Evolutionary conservation across 2,329 filamentous ascomycete genomes (phyloP).

Genomic region (Colletotrichum navitas): DNA sequence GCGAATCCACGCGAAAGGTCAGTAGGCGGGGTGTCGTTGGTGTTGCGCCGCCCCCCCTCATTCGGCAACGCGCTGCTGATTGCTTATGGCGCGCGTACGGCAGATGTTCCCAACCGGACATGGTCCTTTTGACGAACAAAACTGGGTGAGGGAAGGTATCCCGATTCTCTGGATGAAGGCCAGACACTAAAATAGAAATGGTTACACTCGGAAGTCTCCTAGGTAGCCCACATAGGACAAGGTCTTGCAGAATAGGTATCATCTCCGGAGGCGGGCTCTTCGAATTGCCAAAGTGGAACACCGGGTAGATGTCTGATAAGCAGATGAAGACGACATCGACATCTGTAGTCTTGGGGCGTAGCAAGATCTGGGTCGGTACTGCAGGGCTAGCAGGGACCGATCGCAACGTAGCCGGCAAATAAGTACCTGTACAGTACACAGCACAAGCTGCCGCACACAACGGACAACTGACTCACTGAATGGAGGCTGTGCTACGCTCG

Average conservation of each 20-base stretch:
- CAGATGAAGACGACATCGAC: slow-evolving; percentile 18
- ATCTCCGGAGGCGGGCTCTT: slow-evolving; percentile 30
- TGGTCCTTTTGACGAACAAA: neutral
- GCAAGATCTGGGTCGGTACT: neutral
- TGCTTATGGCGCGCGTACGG: neutral
- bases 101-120: neutral
- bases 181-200: slow-evolving; percentile 39
- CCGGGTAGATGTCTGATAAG: slow-evolving; percentile 14
- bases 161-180: slow-evolving; percentile 1
- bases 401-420: neutral
- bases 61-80: slow-evolving; percentile 10
- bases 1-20: slow-evolving; percentile 1
- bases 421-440: neutral
- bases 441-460: neutral
- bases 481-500: neutral
- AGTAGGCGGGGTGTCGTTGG: slow-evolving; percentile 3
- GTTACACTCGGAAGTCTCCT: slow-evolving; percentile 25
- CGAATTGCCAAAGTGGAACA: slow-evolving; percentile 13
- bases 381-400: neutral
- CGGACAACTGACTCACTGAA: neutral
- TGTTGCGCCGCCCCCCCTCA: slow-evolving; percentile 7
- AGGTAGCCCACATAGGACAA: slow-evolving; percentile 17
- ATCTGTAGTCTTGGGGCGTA: slow-evolving; percentile 2
- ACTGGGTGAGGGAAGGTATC: neutral
- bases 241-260: slow-evolving; percentile 21